These are phyloP conservation scores for Nitzschia sp. DNA, from an alignment of 108 stramenopile species.

Conservation along the genomic window DNA sequence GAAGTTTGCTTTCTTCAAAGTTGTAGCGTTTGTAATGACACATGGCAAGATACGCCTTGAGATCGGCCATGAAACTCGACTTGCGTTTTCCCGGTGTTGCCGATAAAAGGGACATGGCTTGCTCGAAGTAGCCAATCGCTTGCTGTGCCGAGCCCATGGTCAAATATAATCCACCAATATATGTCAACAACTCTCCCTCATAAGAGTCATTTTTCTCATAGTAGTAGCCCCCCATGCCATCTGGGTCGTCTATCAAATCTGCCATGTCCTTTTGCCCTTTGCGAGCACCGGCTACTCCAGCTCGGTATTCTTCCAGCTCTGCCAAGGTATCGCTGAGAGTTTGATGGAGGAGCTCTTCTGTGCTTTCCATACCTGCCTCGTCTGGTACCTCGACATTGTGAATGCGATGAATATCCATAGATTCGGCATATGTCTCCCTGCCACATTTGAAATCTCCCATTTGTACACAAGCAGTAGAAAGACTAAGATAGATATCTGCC, in stretches of 20 bases:
- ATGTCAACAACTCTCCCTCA: slow-evolving; percentile 19
- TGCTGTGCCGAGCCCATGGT: background rate
- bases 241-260: background rate
- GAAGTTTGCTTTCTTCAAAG: slow-evolving; percentile 12
- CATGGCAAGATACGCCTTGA: slow-evolving; percentile 4
- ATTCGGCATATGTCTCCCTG: slow-evolving; percentile 15
- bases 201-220: slow-evolving; percentile 18
- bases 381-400: slow-evolving; percentile 5
- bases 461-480: slow-evolving; percentile 13
- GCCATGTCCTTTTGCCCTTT: background rate
- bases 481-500: slow-evolving; percentile 2
- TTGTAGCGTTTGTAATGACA: slow-evolving; percentile 2
- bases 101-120: background rate
- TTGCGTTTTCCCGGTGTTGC: background rate
- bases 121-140: slow-evolving; percentile 12
- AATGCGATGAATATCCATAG: slow-evolving; percentile 24
- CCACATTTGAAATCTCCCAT: slow-evolving; percentile 17
- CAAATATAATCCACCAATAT: slow-evolving; percentile 19
- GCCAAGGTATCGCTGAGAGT: slow-evolving; percentile 4
- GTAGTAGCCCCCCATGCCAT: background rate
- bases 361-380: background rate
- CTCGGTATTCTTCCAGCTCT: slow-evolving; percentile 1
- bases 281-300: background rate
- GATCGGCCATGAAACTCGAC: slow-evolving; percentile 5
- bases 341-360: background rate